Evolutionary conservation across 1,284 basidiomycete genomes (phyloP), one percentile per base, ranked within the genome.

Genomic region (Stygiomarasmius scandens): DNA sequence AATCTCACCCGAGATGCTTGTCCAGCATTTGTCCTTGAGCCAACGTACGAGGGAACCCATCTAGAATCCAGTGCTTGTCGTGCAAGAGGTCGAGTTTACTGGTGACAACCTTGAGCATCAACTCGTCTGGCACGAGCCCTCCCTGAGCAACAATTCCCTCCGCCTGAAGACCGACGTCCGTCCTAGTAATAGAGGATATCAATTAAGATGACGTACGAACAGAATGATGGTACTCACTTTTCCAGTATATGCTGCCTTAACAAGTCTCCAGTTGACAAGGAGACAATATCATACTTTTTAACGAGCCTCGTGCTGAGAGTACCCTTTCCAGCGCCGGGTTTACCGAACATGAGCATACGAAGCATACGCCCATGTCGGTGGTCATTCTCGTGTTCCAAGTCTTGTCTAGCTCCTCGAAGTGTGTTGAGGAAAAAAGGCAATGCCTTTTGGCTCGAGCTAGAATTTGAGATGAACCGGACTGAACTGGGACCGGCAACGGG

Each of bases 41-140:
- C 1, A 96, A 74, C 2, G 96, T 99, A 41, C 96, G 87, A 29
- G 96, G 96, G 69, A 99, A 99, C 4, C 96, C 96, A 67, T 99
- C 96, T 34, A 99, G 74, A 62, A 98, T 91, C 96, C 96, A 98
- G 69, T 92, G 87, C 84, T 80, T 87, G 71, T 87, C 83, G 45
- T 81, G 80, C 52, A 93, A 71, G n/a, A 69, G 63, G 58, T 90
- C 85, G 4, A 95, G 77, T 67, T 87, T 89, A 68, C 79, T 84
- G 36, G 86, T 82, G 34, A 94, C 81, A 12, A 94, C 80, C 66
- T 85, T 83, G 57, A 93, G 76, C 76, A 95, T 87, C 57, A 93
- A 71, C 38, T 91, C 86, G 69, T 95, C 93, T 0, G 90, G 85
- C 12, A 95, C 72, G 10, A 95, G 77, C 8, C 81, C 86, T 14